Base-by-base conservation (phyloP, 2,329 filamentous ascomycete genomes). In the Aureobasidium melanogenum region DNA sequence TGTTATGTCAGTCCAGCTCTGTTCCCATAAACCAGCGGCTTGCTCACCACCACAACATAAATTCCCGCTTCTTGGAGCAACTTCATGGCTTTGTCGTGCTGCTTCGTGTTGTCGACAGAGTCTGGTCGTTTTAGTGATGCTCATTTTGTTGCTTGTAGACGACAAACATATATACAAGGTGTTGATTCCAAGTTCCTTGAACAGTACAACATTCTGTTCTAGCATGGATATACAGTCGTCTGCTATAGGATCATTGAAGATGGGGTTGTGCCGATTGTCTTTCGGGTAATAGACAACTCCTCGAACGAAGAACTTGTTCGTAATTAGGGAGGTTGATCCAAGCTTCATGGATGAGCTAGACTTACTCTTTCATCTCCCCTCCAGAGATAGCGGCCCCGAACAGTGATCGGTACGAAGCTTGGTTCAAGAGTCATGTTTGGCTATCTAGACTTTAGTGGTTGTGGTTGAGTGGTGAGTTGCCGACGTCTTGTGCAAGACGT, bases 21-120 rank as follows among this genome's bases (percentile, higher is more conserved):
- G 22, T 8, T 7, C n/a, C 28, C 7, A 30, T 5, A 9, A 14
- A 19, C 9, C 26, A 17, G 12, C 22, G 34, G 3, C 28, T 14
- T 17, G 44, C 64, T 48, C 3, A 66, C 65, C 32, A 44, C 30
- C 15, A 65, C 34, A 17, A 65, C 64, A 39, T 65, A 61, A 2
- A 65, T 64, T 8, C 64, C 62, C 0, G 64, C 65, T 24, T 63
- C 44, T n/a, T 50, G 64, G 9, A 66, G 51, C n/a, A 66, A 14
- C 22, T 61, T 63, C 65, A 66, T 66, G 9, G 64, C 61, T 38
- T 43, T 41, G 12, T n/a, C 54, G 22, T 62, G 64, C 5, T 50
- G 24, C 36, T 65, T 65, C 0, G 61, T 44, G 36, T 41, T 39
- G 57, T 66, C 59, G 26, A 64, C 62, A 4, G 26, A 32, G 36